Percentiles rank a stretch among this genome's conserved stretches.
Conservation (phyloP, 2,329 filamentous ascomycete species). For the Apiospora kogelbergensis region DNA sequence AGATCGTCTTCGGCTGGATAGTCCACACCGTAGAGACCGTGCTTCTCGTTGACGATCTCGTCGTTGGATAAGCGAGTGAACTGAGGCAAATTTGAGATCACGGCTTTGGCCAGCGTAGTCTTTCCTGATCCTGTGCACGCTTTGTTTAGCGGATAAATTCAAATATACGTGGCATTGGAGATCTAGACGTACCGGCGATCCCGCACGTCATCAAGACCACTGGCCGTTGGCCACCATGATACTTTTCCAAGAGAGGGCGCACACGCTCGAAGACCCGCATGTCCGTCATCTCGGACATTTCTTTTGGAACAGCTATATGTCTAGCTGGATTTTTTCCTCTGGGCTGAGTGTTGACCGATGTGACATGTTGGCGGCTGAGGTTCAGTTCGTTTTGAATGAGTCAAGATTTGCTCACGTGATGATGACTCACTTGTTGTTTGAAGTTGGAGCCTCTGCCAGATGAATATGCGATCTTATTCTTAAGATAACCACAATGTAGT, state of each 20-base stretch:
- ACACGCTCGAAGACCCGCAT: background rate
- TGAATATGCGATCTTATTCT: background rate
- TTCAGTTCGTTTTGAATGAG: background rate
- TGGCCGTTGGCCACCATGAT: slow-evolving; percentile 18
- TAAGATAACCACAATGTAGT: too few relatives aligned
- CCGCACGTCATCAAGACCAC: slow-evolving; percentile 33
- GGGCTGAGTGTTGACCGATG: background rate
- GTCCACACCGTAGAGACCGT: slow-evolving; percentile 28
- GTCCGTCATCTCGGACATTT: background rate
- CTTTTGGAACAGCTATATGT: background rate
- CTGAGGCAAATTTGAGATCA: slow-evolving; percentile 21
- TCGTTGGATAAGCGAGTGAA: slow-evolving; percentile 29
- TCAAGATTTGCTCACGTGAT: background rate
- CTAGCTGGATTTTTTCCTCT: background rate
- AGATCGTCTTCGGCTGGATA: slow-evolving; percentile 23
- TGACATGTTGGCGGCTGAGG: background rate
- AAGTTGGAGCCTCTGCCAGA: background rate
- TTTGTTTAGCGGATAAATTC: background rate
- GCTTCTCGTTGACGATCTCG: slow-evolving; percentile 22
- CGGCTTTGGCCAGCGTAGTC: slow-evolving; percentile 28
- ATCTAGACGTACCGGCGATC: slow-evolving; percentile 24
- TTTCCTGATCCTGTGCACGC: slow-evolving; percentile 26
- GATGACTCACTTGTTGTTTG: background rate
- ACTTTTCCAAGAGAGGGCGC: background rate
- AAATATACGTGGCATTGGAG: too few relatives aligned